Base-by-base conservation (phyloP, 768 basidiomycete species). In the Boletus rubroflammeus region DNA sequence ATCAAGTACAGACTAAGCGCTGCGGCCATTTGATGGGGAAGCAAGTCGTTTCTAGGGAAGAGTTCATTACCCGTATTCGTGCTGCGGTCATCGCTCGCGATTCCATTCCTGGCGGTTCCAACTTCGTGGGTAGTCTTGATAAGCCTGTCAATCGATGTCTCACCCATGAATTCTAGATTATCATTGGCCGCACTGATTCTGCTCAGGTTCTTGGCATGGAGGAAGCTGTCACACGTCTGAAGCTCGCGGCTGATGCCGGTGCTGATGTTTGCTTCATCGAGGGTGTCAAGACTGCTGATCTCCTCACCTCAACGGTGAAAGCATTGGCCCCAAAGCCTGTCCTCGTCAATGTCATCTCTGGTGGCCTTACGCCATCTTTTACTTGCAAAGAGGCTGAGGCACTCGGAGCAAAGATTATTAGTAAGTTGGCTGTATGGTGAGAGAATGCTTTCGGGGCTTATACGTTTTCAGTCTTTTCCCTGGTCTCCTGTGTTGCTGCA, bases 221-320 rank as follows among this genome's bases (percentile, higher is more conserved):
- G 25, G 88, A 89, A 69, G 87, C 87, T 0, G 52, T 88, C 47
- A 70, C 63, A 9, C 80, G 88, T 28, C 73, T 90, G 54, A 81
- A 84, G 67, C 77, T 89, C 21, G 88, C 88, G 9, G 80, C 85
- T 0, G 84, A 84, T 54, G 84, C 80, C 10, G 88, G 88, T 29
- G 88, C 88, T 0, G 88, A 90, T 62, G 86, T 87, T 13, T 89
- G 86, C 68, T 91, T 90, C 70, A 88, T 89, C 34, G 88, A 90
- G 67, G 88, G 88, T 39, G 86, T 89, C 28, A 81, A 81, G 67
- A 85, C 81, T 2, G 77, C 82, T 43, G 82, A 86, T 42, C 78
- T 86, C 23, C 76, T 89, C 15, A 75, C 79, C 52, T 74, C 74
- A 1, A 88, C 88, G 10, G 83, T 90, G 43, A 76, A 77, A 23